Percentiles rank a stretch among this genome's conserved stretches.
Evolutionary conservation across 2,329 filamentous ascomycete genomes (phyloP).

Genomic region (Emergomyces orientalis): DNA sequence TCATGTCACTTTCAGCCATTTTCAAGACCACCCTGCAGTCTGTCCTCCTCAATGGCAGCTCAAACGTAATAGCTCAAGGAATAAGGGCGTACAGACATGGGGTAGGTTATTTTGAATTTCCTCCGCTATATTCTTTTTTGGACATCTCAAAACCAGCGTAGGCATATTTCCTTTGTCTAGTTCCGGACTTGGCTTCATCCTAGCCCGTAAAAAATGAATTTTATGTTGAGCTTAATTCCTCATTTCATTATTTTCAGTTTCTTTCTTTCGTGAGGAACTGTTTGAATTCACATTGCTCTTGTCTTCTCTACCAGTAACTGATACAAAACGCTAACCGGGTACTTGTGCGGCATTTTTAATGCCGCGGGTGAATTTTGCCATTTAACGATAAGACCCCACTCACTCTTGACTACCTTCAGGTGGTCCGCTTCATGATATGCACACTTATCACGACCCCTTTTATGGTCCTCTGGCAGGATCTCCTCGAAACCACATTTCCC

Average conservation of each 20-base stretch:
- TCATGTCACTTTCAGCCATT: conserved; percentile 37
- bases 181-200: neutral
- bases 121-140: neutral
- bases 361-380: neutral
- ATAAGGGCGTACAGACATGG: conserved; percentile 42
- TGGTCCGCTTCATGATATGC: conserved; percentile 48
- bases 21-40: conserved; percentile 47
- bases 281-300: neutral
- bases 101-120: conserved; percentile 23
- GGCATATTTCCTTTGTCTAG: neutral
- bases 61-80: conserved; percentile 48
- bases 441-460: conserved; percentile 47
- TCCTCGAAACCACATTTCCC: conserved; percentile 46
- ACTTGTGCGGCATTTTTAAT: neutral
- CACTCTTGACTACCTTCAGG: conserved; percentile 39
- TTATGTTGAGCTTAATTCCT: neutral
- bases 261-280: neutral
- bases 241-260: neutral
- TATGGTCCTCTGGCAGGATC: conserved; percentile 51
- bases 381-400: conserved; percentile 30
- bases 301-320: neutral
- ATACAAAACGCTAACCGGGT: neutral
- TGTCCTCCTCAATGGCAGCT: conserved; percentile 42
- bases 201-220: neutral
- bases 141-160: neutral